A percentile compares a stretch with the other conserved stretches of the same genome.
Evolutionary conservation across 1,139 yeast species (phyloP).

Genomic region (Diutina neorugosa): DNA sequence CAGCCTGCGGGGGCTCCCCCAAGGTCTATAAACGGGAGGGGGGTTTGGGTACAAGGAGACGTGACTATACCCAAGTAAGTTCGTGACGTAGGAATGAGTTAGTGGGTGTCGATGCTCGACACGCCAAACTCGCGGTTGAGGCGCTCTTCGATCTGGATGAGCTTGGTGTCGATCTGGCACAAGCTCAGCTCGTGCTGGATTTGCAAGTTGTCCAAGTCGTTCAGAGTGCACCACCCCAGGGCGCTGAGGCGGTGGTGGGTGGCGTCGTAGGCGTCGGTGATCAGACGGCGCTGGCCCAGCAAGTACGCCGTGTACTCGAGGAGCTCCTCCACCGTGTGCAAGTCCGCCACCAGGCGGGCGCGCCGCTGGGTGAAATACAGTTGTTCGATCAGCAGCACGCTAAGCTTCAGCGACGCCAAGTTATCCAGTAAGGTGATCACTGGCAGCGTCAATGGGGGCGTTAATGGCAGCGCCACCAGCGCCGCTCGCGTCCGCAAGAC

Average conservation of each 20-base stretch:
- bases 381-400: slow-evolving; percentile 23
- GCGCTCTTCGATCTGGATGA: slow-evolving; percentile 20
- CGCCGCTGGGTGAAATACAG: slow-evolving; percentile 18
- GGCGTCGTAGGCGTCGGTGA: slow-evolving; percentile 23
- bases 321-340: slow-evolving; percentile 18
- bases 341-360: slow-evolving; percentile 2
- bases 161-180: slow-evolving; percentile 22
- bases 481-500: background rate
- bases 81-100: background rate
- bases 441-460: slow-evolving; percentile 28
- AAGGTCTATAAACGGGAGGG: background rate
- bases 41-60: background rate
- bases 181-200: slow-evolving; percentile 21
- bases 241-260: slow-evolving; percentile 23
- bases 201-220: slow-evolving; percentile 30
- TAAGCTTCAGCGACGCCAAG: slow-evolving; percentile 17
- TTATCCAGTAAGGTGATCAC: slow-evolving; percentile 31
- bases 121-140: slow-evolving; percentile 17
- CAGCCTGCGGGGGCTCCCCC: background rate
- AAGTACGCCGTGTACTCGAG: slow-evolving; percentile 21
- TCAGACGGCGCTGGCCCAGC: slow-evolving; percentile 19
- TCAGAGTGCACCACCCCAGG: slow-evolving; percentile 35
- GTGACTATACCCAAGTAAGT: background rate
- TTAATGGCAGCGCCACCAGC: slow-evolving; percentile 6
- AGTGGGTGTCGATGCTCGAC: slow-evolving; percentile 7